phyloP scores from a whole-genome alignment of 768 basidiomycete genomes.

The Termitomyces sp. region DNA sequence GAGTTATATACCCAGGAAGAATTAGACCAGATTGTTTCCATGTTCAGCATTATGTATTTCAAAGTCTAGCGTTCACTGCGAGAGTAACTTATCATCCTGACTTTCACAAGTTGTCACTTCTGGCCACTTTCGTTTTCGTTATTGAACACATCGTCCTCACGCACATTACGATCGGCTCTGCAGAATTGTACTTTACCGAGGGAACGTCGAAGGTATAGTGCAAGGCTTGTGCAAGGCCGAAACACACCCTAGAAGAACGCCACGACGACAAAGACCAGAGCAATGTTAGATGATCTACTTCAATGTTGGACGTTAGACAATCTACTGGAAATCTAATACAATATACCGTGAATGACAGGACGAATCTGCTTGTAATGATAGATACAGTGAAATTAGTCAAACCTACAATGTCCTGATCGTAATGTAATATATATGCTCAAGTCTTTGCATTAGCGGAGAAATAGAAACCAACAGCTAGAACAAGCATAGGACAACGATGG shows the following conservation, averaged over 20 bases:
- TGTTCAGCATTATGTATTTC: not conserved
- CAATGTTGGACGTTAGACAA: no score
- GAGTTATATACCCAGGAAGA: slow-evolving; percentile 4
- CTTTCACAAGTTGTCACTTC: not conserved
- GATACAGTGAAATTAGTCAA: no score
- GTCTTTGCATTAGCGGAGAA: not conserved
- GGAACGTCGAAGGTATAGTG: no score
- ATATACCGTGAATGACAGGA: no score
- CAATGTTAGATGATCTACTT: no score
- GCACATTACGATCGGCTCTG: not conserved
- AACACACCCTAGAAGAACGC: no score
- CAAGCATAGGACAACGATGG: not conserved
- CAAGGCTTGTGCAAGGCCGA: no score
- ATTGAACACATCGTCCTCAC: not conserved
- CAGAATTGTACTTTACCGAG: no score
- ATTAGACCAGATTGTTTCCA: not conserved
- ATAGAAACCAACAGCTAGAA: not conserved
- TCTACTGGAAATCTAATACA: not conserved
- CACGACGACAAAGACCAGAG: not conserved
- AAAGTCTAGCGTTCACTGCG: not conserved
- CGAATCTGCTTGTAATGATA: no score
- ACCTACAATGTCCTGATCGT: no score
- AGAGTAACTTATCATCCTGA: not conserved
- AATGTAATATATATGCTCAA: no score
- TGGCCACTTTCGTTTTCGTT: not conserved